Evolutionary conservation across 306 rosid genomes (phyloP), one percentile per base, ranked within the genome.

Genomic region (Crotalaria pallida): DNA sequence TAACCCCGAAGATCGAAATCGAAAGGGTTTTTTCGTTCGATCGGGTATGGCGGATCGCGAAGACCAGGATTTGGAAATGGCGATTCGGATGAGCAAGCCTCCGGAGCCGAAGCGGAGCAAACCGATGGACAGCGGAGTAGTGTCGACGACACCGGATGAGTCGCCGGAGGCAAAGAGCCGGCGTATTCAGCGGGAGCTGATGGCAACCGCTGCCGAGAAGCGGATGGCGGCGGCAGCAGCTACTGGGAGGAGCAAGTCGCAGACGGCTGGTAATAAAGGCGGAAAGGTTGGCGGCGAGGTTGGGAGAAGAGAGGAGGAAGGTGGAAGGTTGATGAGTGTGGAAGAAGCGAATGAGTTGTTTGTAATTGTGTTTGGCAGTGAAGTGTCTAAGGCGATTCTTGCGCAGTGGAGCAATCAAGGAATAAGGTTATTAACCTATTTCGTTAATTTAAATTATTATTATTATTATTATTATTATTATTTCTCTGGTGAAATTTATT

Each of bases 331-430:
- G 82, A 57, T 43, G 62, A 83, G 90, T 43, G 58, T 68, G 19
- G 82, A 67, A 65, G 92, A 88, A 52, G 90, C 92, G 3, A 77
- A 73, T 23, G 83, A 86, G 67, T 70, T 91, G 79, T 91, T 91
- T 75, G 65, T 71, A 11, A 74, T 91, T 84, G 87, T 91, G 71
- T 91, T 88, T 69, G 97, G 97, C 27, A 57, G 24, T 41, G 86
- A 69, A 67, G 97, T 91, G 22, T 81, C 96, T 0, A 86, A 80
- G 76, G 88, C 77, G 19, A 83, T 91, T 73, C 96, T 91, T 51
- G 87, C 85, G 1, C 97, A 83, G 79, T 91, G 97, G 97, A 84
- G 90, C 72, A 91, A 91, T 75, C 97, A 91, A 78, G 97, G 97
- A 38, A 91, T 91, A 82, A 88, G 97, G 97, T 90, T 68, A 45